Conservation (phyloP, 2,329 filamentous ascomycete species). For the Microsporum ferrugineum region DNA sequence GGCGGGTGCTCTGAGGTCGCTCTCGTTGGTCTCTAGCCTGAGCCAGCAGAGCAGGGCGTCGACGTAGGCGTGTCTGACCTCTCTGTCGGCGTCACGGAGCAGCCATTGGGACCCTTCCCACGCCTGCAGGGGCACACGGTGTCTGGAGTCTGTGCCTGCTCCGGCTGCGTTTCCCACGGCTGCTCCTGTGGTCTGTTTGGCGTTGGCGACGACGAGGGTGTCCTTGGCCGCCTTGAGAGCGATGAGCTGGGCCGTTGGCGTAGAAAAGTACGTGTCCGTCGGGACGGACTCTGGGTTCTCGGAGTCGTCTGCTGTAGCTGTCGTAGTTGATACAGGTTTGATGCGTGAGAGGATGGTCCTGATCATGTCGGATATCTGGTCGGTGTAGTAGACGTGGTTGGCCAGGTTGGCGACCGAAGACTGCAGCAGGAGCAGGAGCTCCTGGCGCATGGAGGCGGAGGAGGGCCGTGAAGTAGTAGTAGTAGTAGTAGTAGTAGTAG, state of each 20-base stretch:
- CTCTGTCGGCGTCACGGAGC: conserved; percentile 63
- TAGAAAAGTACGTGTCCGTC: conserved; percentile 51
- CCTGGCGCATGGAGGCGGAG: conserved; percentile 31
- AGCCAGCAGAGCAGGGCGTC: conserved; percentile 79
- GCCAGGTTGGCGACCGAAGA: conserved; percentile 81
- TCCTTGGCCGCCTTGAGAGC: conserved; percentile 71
- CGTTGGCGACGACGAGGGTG: conserved; percentile 72
- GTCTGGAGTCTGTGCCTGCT: conserved; percentile 56
- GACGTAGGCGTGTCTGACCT: conserved; percentile 72
- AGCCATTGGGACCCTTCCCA: conserved; percentile 98
- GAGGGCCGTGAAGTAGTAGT: neutral
- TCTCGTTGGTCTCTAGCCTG: conserved; percentile 59
- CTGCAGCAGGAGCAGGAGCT: conserved; percentile 60
- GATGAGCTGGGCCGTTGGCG: conserved; percentile 47
- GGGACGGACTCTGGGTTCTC: conserved; percentile 34
- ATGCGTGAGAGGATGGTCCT: conserved; percentile 65
- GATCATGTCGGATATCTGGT: conserved; percentile 93
- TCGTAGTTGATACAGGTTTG: conserved; percentile 45
- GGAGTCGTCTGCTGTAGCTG: conserved; percentile 21
- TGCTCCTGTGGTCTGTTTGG: conserved; percentile 43
- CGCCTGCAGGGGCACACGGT: conserved; percentile 63
- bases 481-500: neutral
- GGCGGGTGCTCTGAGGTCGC: conserved; percentile 55
- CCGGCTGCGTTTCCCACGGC: conserved; percentile 21
- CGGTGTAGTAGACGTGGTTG: conserved; percentile 91